These are phyloP conservation scores for Aspergillus biplanus DNA, from an alignment of 495 filamentous ascomycete species.

Conservation along the genomic window DNA sequence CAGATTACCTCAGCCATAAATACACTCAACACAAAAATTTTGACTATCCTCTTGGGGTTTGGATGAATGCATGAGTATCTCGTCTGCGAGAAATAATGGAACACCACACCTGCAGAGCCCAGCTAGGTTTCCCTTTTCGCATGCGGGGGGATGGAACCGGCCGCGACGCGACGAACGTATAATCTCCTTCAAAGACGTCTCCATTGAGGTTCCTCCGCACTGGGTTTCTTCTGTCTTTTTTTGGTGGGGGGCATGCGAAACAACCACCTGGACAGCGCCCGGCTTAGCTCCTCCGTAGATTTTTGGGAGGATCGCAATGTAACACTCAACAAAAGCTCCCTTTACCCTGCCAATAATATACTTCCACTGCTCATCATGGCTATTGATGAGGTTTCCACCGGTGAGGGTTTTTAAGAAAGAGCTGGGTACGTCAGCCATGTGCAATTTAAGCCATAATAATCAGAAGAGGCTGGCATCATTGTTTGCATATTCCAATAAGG, in stretches of 20 bases:
- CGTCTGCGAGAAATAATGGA: background rate
- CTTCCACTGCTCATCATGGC: constrained; percentile 8
- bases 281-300: background rate
- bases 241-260: background rate
- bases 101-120: background rate
- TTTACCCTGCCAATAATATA: background rate
- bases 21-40: background rate
- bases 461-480: constrained; percentile 6
- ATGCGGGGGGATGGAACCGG: background rate
- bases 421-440: constrained; percentile 5
- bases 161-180: too few species aligned
- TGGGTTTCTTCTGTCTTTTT: background rate
- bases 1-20: constrained; percentile 8
- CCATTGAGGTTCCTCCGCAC: too few species aligned
- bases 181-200: too few species aligned
- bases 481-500: constrained; percentile 9
- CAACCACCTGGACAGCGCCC: background rate
- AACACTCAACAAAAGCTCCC: background rate
- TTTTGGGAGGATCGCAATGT: background rate
- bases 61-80: background rate
- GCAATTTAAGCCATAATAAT: constrained; percentile 5
- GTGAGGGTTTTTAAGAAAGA: constrained; percentile 13
- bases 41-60: background rate
- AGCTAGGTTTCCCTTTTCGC: background rate
- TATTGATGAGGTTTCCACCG: constrained; percentile 9